Conservation (phyloP, 1,284 basidiomycete species). For the Amylostereum chailletii region DNA sequence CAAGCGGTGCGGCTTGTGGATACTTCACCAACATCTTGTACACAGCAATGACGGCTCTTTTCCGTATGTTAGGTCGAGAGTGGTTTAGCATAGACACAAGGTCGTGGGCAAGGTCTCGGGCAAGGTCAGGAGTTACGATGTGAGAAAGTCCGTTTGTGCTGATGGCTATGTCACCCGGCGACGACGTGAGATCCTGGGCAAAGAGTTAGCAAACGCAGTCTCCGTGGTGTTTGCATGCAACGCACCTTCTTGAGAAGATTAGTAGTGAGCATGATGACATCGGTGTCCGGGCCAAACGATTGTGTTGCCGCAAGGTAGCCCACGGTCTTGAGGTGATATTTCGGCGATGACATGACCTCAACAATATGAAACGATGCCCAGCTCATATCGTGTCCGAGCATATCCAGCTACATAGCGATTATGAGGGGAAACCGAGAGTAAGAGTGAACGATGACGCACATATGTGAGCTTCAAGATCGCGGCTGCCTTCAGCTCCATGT, state of each 20-base stretch:
- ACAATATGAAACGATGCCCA: conserved; percentile 94
- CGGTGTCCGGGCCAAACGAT: conserved; percentile 90
- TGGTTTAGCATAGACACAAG: conserved; percentile 87
- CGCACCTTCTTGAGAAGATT: conserved; percentile 95
- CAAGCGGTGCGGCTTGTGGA: conserved; percentile 65
- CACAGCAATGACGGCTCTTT: conserved; percentile 79
- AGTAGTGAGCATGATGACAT: conserved; percentile 96
- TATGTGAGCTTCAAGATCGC: conserved; percentile 96
- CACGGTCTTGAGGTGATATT: conserved; percentile 88
- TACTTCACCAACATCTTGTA: conserved; percentile 75
- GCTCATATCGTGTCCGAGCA: conserved; percentile 87
- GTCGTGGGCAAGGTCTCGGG: conserved; percentile 83
- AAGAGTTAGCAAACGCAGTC: neutral
- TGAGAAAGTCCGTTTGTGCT: conserved; percentile 85
- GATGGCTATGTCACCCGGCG: conserved; percentile 69
- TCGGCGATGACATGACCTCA: conserved; percentile 94
- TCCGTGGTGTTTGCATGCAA: neutral
- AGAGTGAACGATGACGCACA: conserved; percentile 42
- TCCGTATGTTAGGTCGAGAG: conserved; percentile 81
- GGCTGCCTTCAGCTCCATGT: conserved; percentile 95
- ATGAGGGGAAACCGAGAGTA: conserved; percentile 5
- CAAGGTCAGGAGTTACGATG: conserved; percentile 83
- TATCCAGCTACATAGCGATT: conserved; percentile 62
- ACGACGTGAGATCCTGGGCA: conserved; percentile 74
- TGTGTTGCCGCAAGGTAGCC: conserved; percentile 94